A percentile compares a stretch with the other conserved stretches of the same genome.
Evolutionary conservation across 2,329 filamentous ascomycete species (phyloP).

Genomic region (Ophiostoma fasciatum): DNA sequence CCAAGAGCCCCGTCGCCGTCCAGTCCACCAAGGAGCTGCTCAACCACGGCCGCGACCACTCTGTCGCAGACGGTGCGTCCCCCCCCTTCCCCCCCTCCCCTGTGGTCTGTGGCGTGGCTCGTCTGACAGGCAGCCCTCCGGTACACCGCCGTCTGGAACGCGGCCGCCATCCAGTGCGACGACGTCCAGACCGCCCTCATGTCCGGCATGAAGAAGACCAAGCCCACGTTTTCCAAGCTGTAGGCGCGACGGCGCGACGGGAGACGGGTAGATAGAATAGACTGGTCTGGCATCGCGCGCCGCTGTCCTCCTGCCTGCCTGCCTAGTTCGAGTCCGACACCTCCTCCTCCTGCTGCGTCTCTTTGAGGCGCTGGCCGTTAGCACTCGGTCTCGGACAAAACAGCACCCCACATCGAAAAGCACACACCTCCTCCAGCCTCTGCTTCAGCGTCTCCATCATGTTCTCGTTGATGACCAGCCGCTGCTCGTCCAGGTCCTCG

Average conservation of each 20-base stretch:
- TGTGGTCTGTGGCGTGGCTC: too few relatives aligned
- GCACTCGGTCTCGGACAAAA: background rate
- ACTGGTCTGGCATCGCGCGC: background rate
- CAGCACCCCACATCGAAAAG: background rate
- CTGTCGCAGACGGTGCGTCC: conserved; percentile 55
- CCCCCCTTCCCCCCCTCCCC: too few relatives aligned
- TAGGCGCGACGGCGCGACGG: too few relatives aligned
- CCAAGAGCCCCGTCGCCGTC: conserved; percentile 78
- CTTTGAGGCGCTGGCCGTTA: conserved; percentile 15
- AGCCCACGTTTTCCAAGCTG: conserved; percentile 73
- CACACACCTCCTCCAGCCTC: conserved; percentile 48
- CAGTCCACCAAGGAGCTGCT: conserved; percentile 78
- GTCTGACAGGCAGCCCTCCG: conserved; percentile 38
- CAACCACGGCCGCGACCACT: conserved; percentile 67
- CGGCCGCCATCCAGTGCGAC: conserved; percentile 61
- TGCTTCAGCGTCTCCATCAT: conserved; percentile 54
- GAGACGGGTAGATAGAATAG: too few relatives aligned
- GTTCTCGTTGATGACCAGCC: conserved; percentile 59
- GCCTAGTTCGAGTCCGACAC: conserved; percentile 13
- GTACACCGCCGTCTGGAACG: conserved; percentile 83
- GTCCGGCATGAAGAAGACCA: conserved; percentile 64
- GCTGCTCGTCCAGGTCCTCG: conserved; percentile 65
- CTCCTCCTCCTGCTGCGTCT: conserved; percentile 20
- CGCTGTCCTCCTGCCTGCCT: background rate
- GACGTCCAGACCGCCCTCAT: conserved; percentile 64